A percentile compares a stretch with the other conserved stretches of the same genome.
Evolutionary conservation across 1,139 yeast species (phyloP).

Genomic region (Kodamaea alishanica): DNA sequence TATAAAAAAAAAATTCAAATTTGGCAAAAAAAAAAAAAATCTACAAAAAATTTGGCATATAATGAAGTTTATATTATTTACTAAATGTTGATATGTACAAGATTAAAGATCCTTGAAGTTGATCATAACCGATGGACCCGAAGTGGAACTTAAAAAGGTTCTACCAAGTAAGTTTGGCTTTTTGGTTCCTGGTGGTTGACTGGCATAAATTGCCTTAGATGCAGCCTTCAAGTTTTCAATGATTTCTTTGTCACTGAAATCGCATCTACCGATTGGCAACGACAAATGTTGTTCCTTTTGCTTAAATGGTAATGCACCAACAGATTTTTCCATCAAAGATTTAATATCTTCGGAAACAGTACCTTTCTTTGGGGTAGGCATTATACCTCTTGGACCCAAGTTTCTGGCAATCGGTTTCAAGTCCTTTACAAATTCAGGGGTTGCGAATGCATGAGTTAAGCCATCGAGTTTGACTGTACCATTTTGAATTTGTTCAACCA

Average conservation of each 20-base stretch:
- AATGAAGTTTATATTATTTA: neutral
- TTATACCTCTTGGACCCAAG: slow-evolving; percentile 84
- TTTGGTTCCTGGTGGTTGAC: slow-evolving; percentile 56
- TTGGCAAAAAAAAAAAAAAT: neutral
- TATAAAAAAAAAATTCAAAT: too few species aligned
- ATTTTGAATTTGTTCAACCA: slow-evolving; percentile 57
- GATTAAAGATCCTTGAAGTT: slow-evolving; percentile 32
- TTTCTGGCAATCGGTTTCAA: slow-evolving; percentile 67
- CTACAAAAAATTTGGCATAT: neutral
- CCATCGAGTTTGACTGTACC: slow-evolving; percentile 51
- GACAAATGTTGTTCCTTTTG: slow-evolving; percentile 60
- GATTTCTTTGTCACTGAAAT: slow-evolving; percentile 74
- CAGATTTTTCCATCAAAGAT: slow-evolving; percentile 48
- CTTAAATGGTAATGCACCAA: slow-evolving; percentile 72
- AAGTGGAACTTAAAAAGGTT: slow-evolving; percentile 65
- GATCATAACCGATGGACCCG: slow-evolving; percentile 78
- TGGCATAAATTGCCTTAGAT: slow-evolving; percentile 58
- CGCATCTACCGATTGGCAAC: slow-evolving; percentile 74
- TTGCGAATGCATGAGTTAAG: slow-evolving; percentile 81
- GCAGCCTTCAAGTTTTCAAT: slow-evolving; percentile 70
- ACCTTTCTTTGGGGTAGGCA: slow-evolving; percentile 85
- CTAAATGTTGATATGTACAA: slow-evolving; percentile 4
- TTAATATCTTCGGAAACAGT: slow-evolving; percentile 73
- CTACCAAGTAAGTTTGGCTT: slow-evolving; percentile 71
- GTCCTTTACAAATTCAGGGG: slow-evolving; percentile 68